These are phyloP conservation scores for Alternaria postmessia DNA, from an alignment of 2,329 filamentous ascomycete species.

Conservation along the genomic window DNA sequence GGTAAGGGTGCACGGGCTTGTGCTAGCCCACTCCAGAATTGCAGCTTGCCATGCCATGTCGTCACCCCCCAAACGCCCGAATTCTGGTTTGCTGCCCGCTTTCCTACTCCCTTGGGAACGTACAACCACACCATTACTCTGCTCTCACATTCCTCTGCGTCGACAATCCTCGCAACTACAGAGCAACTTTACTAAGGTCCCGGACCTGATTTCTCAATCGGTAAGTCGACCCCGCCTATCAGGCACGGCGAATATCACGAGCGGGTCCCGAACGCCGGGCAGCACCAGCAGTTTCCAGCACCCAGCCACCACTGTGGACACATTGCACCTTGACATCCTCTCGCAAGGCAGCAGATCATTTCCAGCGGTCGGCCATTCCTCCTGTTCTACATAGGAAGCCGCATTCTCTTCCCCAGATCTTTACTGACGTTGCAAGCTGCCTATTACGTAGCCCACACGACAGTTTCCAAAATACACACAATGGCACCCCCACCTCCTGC, in stretches of 20 bases:
- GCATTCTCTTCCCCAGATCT: slow-evolving; percentile 22
- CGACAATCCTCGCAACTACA: not conserved
- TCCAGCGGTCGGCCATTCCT: slow-evolving; percentile 20
- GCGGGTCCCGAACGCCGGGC: slow-evolving; percentile 39
- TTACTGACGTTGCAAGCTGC: slow-evolving; percentile 34
- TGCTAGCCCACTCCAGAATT: slow-evolving; percentile 30
- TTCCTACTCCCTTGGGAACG: slow-evolving; percentile 9
- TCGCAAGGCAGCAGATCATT: slow-evolving; percentile 24
- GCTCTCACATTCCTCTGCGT: slow-evolving; percentile 7
- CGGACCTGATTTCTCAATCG: slow-evolving; percentile 27
- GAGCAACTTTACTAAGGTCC: slow-evolving; percentile 4
- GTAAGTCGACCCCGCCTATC: slow-evolving; percentile 39
- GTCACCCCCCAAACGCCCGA: slow-evolving; percentile 45
- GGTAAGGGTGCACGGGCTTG: slow-evolving; percentile 24
- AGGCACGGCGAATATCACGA: slow-evolving; percentile 39
- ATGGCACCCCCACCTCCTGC: slow-evolving; percentile 80
- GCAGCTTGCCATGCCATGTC: slow-evolving; percentile 37
- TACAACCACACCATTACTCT: slow-evolving; percentile 6
- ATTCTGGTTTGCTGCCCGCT: slow-evolving; percentile 45
- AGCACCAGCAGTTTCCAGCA: slow-evolving; percentile 13
- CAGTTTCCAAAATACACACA: slow-evolving; percentile 31
- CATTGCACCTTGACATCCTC: slow-evolving; percentile 40
- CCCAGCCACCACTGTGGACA: slow-evolving; percentile 47
- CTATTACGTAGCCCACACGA: slow-evolving; percentile 38
- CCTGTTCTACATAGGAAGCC: slow-evolving; percentile 24